A percentile compares a stretch with the other conserved stretches of the same genome.
phyloP scores from a whole-genome alignment of 495 filamentous ascomycete genomes.

The Geopyxis carbonaria region DNA sequence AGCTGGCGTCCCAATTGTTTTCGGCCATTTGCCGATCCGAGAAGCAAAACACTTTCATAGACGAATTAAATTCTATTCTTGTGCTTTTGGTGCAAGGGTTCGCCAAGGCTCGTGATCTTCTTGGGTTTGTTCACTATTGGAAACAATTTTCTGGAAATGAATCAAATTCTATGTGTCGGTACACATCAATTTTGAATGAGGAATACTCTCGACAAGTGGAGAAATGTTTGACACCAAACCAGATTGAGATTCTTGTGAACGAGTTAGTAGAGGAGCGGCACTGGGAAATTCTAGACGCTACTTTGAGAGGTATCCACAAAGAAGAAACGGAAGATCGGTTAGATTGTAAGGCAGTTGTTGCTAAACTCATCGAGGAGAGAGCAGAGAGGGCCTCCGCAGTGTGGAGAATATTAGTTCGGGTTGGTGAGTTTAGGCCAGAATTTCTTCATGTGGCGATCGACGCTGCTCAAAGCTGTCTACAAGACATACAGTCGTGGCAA shows the following conservation, averaged over 20 bases:
- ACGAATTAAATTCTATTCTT: slow-evolving; percentile 7
- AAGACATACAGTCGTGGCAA: not conserved
- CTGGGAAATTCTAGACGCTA: slow-evolving; percentile 19
- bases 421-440: slow-evolving; percentile 1
- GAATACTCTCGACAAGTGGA: slow-evolving; percentile 17
- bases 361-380: not conserved
- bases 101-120: slow-evolving; percentile 16
- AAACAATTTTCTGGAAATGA: slow-evolving; percentile 7
- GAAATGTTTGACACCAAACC: slow-evolving; percentile 6
- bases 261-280: slow-evolving; percentile 5
- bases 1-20: slow-evolving; percentile 10
- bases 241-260: slow-evolving; percentile 15
- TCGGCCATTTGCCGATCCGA: slow-evolving; percentile 2
- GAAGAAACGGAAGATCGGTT: slow-evolving; percentile 14
- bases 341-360: not conserved
- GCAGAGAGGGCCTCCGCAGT: not conserved
- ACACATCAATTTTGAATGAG: slow-evolving; percentile 21
- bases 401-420: slow-evolving; percentile 5
- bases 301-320: slow-evolving; percentile 17
- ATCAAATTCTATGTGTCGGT: no score
- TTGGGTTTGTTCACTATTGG: slow-evolving; percentile 16
- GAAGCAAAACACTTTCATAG: no score
- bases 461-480: not conserved
- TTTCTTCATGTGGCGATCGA: not conserved
- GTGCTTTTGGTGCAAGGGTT: slow-evolving; percentile 17